Base-by-base conservation (phyloP, 2,329 filamentous ascomycete species). In the Chalara sp. region DNA sequence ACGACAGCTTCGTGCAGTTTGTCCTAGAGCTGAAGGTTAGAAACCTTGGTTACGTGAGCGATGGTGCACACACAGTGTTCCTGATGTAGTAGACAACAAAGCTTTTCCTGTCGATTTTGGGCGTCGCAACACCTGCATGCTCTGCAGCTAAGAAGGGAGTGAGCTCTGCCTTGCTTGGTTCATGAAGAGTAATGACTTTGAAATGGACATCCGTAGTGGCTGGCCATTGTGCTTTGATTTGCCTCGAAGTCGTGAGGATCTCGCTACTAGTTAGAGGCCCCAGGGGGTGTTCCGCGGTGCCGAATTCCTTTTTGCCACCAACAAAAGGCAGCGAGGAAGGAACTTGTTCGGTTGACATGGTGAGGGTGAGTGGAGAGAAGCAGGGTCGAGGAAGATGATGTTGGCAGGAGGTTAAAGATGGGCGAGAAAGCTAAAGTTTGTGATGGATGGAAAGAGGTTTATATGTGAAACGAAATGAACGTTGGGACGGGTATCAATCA, bases 1-100 rank as follows among this genome's bases (percentile, higher is more conserved):
- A 72, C 64, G n/a, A 72, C 55, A 5, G 79, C 79, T 65, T 84
- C 80, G 59, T 83, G 80, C 49, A 83, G 74, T 66, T 83, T 82
- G 61, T 80, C 76, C 78, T 82, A 46, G 5, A 21, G 21, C 3
- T 21, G 21, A 21, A 21, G 21, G 21, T 21, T 21, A 21, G 21
- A 21, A 21, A 21, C 21, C 21, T 21, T 21, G 21, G 21, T 21
- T 21, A 21, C 11, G 12, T 42, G 7, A 39, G 45, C n/a, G 49
- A 31, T 10, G n/a, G n/a, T 11, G 47, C 6, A 59, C 76, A 63
- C 64, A 82, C 80, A 6, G 81, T 85, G 56, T 78, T 78, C 53
- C 71, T 69, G 42, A 83, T 70, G 55, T 82, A 82, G 63, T 82
- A 84, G 12, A 78, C 73, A 6, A 81, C 66, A 53, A 79, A 80